Evolutionary conservation across 2,329 filamentous ascomycete species (phyloP), one percentile per base, ranked within the genome.

Genomic region (Aschersonia sp.): DNA sequence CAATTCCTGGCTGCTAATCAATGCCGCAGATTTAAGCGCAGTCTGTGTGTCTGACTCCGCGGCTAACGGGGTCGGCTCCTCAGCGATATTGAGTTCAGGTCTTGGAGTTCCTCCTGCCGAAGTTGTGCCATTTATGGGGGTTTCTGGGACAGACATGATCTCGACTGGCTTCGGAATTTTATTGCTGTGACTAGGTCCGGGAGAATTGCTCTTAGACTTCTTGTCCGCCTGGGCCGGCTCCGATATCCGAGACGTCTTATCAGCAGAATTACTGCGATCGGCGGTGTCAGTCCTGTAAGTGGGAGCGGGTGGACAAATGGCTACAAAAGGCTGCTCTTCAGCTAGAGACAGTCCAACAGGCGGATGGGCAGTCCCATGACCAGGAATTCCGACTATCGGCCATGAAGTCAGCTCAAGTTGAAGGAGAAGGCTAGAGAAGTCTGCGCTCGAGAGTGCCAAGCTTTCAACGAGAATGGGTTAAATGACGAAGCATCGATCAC

Each of bases 41-140:
- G 56, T 48, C 29, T 61, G 58, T 42, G 58, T 54, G 37, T 47
- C 7, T 11, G 54, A 45, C 41, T 49, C 46, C 5, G 41, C 30
- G 14, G 45, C 8, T 12, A 44, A 4, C 12, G 44, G 32, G 40
- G 31, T 41, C 35, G 42, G 47, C 42, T 65, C 63, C 33, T 58
- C 56, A 5, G 57, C 48, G 45, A 64, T 57, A 31, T 58, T 60
- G 37, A 66, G 54, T 51, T 62, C 64, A 2, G 61, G 64, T 41
- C 61, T 53, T 6, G 62, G 63, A 3, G 60, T 62, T 33, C 59
- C 64, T 29, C 60, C 63, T 11, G 57, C 63, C 2, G 64, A 62
- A 31, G 64, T 65, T 43, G 51, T 50, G 14, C 54, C 54, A 42
- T 64, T 60, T 46, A 64, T 46, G 29, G 66, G 65, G 7, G 63